These are phyloP conservation scores for Murraya koenigii DNA, from an alignment of 345 rosid genomes.

Conservation along the genomic window DNA sequence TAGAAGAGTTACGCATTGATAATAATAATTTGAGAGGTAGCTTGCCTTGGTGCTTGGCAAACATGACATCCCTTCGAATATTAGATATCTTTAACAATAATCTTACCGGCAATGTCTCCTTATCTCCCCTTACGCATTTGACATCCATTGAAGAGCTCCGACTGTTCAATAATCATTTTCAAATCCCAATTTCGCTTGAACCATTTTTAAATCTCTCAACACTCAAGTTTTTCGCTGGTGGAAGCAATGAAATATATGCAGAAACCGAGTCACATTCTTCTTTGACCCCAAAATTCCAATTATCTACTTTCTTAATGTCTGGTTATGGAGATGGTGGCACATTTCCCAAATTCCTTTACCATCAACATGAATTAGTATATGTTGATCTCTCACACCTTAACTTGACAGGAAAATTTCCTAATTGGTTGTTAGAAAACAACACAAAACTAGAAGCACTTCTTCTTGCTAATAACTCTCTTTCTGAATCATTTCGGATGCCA, in stretches of 20 bases:
- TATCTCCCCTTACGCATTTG: neutral
- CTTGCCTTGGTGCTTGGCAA: neutral
- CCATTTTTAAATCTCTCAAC: conserved; percentile 8
- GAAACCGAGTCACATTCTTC: neutral
- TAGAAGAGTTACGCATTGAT: neutral
- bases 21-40: neutral
- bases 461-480: no score
- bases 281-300: no score
- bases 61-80: neutral
- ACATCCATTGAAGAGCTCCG: neutral
- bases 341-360: no score
- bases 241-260: neutral
- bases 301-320: no score
- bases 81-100: conserved; percentile 9
- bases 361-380: neutral
- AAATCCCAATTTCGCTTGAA: conserved; percentile 4
- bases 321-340: no score
- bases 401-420: neutral
- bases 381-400: neutral
- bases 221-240: neutral
- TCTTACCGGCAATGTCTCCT: neutral
- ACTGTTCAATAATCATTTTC: conserved; percentile 3
- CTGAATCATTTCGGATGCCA: no score
- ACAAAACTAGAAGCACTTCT: no score
- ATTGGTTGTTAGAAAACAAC: neutral